Conservation (phyloP, 495 filamentous ascomycete species). For the Sporormia fimetaria region DNA sequence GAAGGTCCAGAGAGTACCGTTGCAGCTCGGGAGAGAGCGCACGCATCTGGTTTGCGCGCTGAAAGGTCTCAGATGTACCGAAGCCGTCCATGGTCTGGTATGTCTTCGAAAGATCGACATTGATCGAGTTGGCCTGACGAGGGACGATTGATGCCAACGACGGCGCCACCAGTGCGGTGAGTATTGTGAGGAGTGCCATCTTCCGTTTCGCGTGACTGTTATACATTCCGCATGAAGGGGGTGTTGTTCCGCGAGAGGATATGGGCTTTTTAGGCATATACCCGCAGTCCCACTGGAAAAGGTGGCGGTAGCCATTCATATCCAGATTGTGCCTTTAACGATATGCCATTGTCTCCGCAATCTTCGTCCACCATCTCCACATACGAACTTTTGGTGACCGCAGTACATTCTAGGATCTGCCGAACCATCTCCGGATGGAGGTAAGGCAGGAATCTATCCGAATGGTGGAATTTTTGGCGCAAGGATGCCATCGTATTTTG, state of each 20-base stretch:
- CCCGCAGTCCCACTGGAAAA: no score
- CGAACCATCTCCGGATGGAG: constrained; percentile 2
- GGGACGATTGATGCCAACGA: neutral
- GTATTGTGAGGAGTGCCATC: constrained; percentile 10
- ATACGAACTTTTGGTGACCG: no score
- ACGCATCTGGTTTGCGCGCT: constrained; percentile 31
- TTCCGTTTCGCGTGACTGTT: neutral
- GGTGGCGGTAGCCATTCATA: no score
- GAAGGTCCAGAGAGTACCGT: constrained; percentile 15
- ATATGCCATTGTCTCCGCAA: no score
- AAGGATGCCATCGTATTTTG: constrained; percentile 1
- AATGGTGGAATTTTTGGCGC: constrained; percentile 11
- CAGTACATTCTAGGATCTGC: no score
- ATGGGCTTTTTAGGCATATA: neutral
- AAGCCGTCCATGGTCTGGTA: constrained; percentile 23
- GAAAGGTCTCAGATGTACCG: constrained; percentile 21
- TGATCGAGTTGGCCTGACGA: constrained; percentile 13
- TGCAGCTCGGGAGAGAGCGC: constrained; percentile 35
- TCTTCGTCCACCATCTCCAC: no score
- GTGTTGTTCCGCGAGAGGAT: neutral
- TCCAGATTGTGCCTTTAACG: no score
- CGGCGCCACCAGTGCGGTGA: neutral
- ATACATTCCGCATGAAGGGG: no score
- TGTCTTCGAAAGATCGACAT: constrained; percentile 19
- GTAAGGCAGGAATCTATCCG: neutral